Conservation (phyloP, 1,284 basidiomycete genomes). For the Sanguinoderma infundibulare region DNA sequence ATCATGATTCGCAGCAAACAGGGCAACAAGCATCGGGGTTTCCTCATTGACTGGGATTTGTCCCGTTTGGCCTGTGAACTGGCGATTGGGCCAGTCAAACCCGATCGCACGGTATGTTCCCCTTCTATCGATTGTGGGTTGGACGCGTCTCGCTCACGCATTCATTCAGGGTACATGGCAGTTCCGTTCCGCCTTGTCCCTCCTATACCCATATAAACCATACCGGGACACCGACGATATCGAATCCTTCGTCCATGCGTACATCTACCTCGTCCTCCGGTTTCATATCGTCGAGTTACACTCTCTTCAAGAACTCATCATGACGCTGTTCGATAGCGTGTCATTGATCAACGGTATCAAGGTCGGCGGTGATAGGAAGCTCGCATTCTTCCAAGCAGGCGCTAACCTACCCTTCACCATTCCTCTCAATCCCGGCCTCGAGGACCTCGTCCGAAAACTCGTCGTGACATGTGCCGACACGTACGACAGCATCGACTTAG, state of each 20-base stretch:
- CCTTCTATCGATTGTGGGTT: background rate
- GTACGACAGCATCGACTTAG: no score
- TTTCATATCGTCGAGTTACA: background rate
- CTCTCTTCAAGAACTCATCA: background rate
- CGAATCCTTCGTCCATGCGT: conserved; percentile 14
- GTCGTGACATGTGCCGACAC: no score
- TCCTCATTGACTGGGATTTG: conserved; percentile 17
- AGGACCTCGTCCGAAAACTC: no score
- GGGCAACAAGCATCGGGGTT: background rate
- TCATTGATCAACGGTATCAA: background rate
- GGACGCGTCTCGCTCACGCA: background rate
- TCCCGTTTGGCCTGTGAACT: background rate
- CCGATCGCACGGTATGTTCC: background rate
- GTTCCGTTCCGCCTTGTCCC: conserved; percentile 10
- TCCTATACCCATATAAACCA: conserved; percentile 6
- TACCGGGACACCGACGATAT: conserved; percentile 17
- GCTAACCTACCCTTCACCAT: no score
- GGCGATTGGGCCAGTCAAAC: background rate
- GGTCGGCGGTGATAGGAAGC: background rate
- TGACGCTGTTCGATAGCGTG: background rate
- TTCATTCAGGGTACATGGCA: conserved; percentile 20
- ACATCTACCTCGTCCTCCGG: background rate
- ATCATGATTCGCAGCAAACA: no score
- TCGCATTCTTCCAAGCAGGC: no score
- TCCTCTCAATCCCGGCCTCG: no score